Base-by-base conservation (phyloP, 768 basidiomycete genomes). In the Trametes cinnabarina region DNA sequence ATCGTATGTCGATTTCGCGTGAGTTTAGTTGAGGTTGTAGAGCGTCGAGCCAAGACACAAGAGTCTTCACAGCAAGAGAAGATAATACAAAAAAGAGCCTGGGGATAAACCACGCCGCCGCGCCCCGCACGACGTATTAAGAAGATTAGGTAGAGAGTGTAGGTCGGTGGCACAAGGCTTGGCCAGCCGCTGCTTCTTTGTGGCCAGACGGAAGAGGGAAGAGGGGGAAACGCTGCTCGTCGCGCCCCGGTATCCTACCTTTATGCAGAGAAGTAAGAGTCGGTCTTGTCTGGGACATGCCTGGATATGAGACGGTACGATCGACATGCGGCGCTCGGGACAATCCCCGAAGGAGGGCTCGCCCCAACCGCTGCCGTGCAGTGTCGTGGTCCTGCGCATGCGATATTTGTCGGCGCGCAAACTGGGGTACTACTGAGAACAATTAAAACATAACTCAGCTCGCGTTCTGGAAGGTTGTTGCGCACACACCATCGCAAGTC, bases 101-200 rank as follows among this genome's bases (percentile, higher is more conserved):
- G 8, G 23, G 20, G 15, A 26, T 15, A 34, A 37, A 9, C 43
- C 47, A 23, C 20, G 14, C 19, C 47, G 30, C 59, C 59, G 53
- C 49, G 52, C 26, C 59, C 51, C 37, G 59, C 53, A 55, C 59
- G 51, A 47, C 51, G 47, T 23, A 43, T 41, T 48, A 53, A 49
- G 32, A 47, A 59, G 46, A 42, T 52, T 51, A 59, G 53, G 53
- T 59, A 59, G 58, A 20, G 35, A 58, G 44, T 9, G 57, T 17
- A 46, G 23, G 25, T 20, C 44, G 28, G 46, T 59, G 58, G 51
- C 51, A 48, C 58, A 53, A 47, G 34, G 46, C 26, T 40, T 41
- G 22, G 51, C 51, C 58, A 25, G 32, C 40, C 58, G 46, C 44
- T 30, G 49, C 10, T n/a, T 41, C 34, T 41, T 47, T 35, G 50